phyloP scores from a whole-genome alignment of 768 basidiomycete genomes.

The Leccinellum luteum region DNA sequence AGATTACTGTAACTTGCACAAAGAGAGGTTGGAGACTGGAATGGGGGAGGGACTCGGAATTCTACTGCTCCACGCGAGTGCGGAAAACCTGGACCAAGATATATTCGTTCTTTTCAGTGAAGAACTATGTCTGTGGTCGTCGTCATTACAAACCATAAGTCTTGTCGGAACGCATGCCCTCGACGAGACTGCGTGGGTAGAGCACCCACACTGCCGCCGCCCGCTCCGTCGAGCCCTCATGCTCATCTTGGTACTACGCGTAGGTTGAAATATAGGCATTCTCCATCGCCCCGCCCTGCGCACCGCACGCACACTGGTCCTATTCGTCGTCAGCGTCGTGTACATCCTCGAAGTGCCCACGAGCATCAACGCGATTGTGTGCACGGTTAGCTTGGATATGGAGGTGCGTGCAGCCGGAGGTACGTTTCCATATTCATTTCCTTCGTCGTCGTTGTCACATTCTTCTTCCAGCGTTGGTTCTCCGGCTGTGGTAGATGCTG shows the following conservation, averaged over 20 bases:
- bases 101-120: too few species aligned
- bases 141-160: too few species aligned
- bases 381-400: conserved; percentile 65
- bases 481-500: too few species aligned
- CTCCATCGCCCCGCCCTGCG: conserved; percentile 61
- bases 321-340: conserved; percentile 88
- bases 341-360: too few species aligned
- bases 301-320: conserved; percentile 70
- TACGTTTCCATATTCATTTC: conserved; percentile 40
- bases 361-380: conserved; percentile 75
- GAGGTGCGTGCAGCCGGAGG: conserved; percentile 53
- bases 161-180: conserved; percentile 14
- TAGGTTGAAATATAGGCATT: not conserved
- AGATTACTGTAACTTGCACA: too few species aligned
- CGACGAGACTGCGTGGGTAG: conserved; percentile 62
- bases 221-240: conserved; percentile 1
- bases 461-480: too few species aligned
- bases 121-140: too few species aligned
- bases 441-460: not conserved
- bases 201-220: conserved; percentile 76
- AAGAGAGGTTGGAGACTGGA: too few species aligned
- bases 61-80: too few species aligned
- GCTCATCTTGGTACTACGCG: not conserved
- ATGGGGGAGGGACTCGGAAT: too few species aligned
- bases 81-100: too few species aligned